Evolutionary conservation across 306 rosid species (phyloP), one percentile per base, ranked within the genome.

Genomic region (Pterocarpus santalinus): DNA sequence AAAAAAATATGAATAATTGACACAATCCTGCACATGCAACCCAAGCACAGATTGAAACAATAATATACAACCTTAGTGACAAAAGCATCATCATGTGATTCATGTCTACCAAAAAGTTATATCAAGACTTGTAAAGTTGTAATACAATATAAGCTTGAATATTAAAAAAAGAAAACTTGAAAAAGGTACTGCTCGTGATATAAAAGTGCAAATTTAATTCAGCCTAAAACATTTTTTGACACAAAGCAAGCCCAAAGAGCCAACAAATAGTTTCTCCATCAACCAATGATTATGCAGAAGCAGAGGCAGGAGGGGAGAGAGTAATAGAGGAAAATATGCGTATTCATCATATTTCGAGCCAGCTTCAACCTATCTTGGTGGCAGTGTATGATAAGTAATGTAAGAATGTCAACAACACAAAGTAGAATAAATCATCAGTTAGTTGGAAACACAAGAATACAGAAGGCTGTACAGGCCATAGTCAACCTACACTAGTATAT

Each of bases 1-100:
- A 39, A 77, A 47, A 47, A 2, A 65, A 47, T 33, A 22, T 15
- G 34, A 79, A 73, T 33, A 62, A 43, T 35, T n/a, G 30, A 58
- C 14, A 10, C 16, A 78, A 51, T 58, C 70, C 55, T 36, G 28
- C 28, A 22, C 28, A 22, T 22, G 28, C 28, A 22, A 64, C 41
- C 81, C 63, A 70, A 46, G 80, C 69, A 69, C 65, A 53, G 52
- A 63, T 63, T 30, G 38, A 58, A 75, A 55, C 52, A 52, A 75
- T 35, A 36, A 75, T 62, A 60, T 33, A 70, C 65, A 76, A 79
- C 63, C 69, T 47, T 58, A 64, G 55, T 6, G 69, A 70, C 52
- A 61, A 36, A 69, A 72, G 41, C 77, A 69, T 30, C 56, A 35
- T 5, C 49, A 8, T 15, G 34, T 13, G 14, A 68, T 55, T 55